Base-by-base conservation (phyloP, 768 basidiomycete genomes). In the Trametes sanguinea region DNA sequence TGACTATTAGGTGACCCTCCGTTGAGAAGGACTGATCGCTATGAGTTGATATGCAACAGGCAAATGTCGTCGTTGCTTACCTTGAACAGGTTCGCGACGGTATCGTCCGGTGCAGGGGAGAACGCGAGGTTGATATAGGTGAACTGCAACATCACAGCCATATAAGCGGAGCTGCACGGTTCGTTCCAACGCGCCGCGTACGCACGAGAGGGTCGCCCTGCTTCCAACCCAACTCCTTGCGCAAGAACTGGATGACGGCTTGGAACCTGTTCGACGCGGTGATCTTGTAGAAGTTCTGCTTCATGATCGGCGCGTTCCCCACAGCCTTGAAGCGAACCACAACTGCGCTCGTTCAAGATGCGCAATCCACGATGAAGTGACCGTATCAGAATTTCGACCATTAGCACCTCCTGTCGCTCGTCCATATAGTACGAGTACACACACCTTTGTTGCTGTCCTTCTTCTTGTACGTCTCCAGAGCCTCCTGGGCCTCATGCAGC, bases 291-390 rank as follows among this genome's bases (percentile, higher is more conserved):
- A 95, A 92, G 78, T 96, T 98, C 77, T 96, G 93, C 77, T 91
- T 95, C 95, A 99, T 97, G 69, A 99, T 95, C 0, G 96, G 96
- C 1, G 95, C 96, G 68, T 96, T 95, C 48, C 96, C 96, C 9
- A 97, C 92, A 2, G 96, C 95, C 73, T 95, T 95, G 85, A 99
- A 99, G 46, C 95, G 88, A 9, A 99, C 93, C 64, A 98, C 88
- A 53, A 98, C 96, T 98, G 72, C n/a, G 9, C 22, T 1, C 32
- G 27, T 29, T 39, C 33, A 42, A 1, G 5, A 14, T 3, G 3
- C 17, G 22, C 9, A 22, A 40, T 14, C 30, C 42, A 13, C 0
- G 37, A 14, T 13, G 32, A n/a, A 43, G 42, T n/a, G 9, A 14
- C 7, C 14, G n/a, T 43, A 14, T 43, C 13, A 43, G 7, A 1